phyloP scores from a whole-genome alignment of 345 rosid genomes.

The Ceriops zippeliana region DNA sequence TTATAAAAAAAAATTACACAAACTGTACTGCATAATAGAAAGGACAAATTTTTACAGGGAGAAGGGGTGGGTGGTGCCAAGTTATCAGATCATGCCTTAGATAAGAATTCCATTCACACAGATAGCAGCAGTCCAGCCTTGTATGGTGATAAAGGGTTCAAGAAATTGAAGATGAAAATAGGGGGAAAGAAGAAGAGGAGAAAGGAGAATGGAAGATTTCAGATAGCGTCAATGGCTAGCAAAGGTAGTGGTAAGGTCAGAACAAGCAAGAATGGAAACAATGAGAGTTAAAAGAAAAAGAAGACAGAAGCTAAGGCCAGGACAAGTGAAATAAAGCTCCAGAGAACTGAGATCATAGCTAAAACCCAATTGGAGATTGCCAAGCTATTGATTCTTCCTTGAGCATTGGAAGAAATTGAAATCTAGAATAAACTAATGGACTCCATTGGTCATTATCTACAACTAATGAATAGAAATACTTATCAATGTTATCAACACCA shows the following conservation, averaged over 20 bases:
- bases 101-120: constrained; percentile 54
- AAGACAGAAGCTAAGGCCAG: constrained; percentile 78
- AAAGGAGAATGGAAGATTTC: constrained; percentile 57
- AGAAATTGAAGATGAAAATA: constrained; percentile 45
- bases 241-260: constrained; percentile 75
- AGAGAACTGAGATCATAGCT: constrained; percentile 84
- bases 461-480: no score
- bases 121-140: constrained; percentile 84
- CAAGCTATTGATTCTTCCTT: constrained; percentile 74
- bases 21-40: no score
- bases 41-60: constrained; percentile 33
- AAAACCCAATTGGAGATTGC: constrained; percentile 89
- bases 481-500: no score
- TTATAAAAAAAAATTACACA: no score
- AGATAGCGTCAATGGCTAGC: constrained; percentile 80
- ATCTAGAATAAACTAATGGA: no score
- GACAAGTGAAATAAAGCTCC: constrained; percentile 80
- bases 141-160: constrained; percentile 43
- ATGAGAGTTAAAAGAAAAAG: constrained; percentile 91
- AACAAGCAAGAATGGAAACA: constrained; percentile 81
- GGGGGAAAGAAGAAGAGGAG: constrained; percentile 43
- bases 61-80: constrained; percentile 45
- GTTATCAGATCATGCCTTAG: constrained; percentile 46
- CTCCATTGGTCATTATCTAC: no score
- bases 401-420: constrained; percentile 72